A percentile compares a stretch with the other conserved stretches of the same genome.
These are phyloP conservation scores for Lactifluus subvellereus DNA, from an alignment of 768 basidiomycete genomes.

Conservation along the genomic window DNA sequence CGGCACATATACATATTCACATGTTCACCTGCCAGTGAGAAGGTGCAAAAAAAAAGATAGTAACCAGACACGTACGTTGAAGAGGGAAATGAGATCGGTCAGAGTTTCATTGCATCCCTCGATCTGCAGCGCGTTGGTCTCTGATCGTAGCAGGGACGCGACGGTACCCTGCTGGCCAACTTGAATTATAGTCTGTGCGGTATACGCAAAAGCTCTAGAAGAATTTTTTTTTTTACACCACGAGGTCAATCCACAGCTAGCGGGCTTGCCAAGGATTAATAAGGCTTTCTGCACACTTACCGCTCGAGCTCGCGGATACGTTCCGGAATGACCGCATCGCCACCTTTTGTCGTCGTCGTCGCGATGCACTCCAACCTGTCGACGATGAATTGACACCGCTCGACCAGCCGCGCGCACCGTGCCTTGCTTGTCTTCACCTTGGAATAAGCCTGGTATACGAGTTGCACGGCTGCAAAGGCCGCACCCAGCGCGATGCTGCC, in stretches of 20 bases:
- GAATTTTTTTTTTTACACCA: too few relatives aligned
- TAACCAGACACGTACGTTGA: conserved; percentile 13
- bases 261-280: too few relatives aligned
- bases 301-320: conserved; percentile 19
- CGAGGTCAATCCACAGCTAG: too few relatives aligned
- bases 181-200: conserved; percentile 12
- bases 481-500: conserved; percentile 16
- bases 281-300: conserved; percentile 1
- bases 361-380: conserved; percentile 19
- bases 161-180: conserved; percentile 23
- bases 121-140: conserved; percentile 18
- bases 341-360: not conserved
- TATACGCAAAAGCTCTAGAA: conserved; percentile 18
- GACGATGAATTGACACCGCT: conserved; percentile 21
- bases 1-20: not conserved
- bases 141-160: conserved; percentile 19
- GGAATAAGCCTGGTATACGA: conserved; percentile 21
- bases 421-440: conserved; percentile 23
- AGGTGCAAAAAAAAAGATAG: too few relatives aligned
- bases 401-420: conserved; percentile 24
- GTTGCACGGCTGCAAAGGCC: conserved; percentile 23
- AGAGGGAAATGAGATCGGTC: conserved; percentile 20
- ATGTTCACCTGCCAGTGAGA: too few relatives aligned
- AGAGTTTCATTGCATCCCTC: conserved; percentile 22
- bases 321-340: conserved; percentile 6